phyloP scores from a whole-genome alignment of 208 protist genomes.

The Naegleria lovaniensis region DNA sequence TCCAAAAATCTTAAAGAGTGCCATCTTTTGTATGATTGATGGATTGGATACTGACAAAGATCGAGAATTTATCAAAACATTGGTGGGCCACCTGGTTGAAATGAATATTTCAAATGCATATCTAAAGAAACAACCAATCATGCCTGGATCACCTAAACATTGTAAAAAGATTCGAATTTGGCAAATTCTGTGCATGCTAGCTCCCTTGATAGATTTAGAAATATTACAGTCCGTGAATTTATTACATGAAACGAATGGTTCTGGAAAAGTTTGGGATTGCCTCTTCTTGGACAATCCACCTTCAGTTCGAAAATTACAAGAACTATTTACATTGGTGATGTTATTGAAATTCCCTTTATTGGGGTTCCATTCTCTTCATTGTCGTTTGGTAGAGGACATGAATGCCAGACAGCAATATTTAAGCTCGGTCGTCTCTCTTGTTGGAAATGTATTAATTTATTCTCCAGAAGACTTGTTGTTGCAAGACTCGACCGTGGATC shows the following conservation, averaged over 20 bases:
- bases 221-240: background rate
- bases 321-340: background rate
- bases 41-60: background rate
- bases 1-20: background rate
- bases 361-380: background rate
- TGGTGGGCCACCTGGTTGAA: background rate
- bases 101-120: background rate
- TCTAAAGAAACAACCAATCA: background rate
- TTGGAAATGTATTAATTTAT: background rate
- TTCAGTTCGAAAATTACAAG: background rate
- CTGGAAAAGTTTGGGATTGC: background rate
- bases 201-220: background rate
- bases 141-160: background rate
- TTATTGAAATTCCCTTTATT: background rate
- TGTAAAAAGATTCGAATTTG: background rate
- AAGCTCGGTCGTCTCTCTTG: background rate
- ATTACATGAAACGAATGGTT: background rate
- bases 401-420: background rate
- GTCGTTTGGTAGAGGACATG: background rate
- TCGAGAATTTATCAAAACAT: background rate
- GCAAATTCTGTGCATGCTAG: background rate
- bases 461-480: background rate
- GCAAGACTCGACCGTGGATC: background rate
- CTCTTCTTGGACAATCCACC: background rate
- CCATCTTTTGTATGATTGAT: background rate